Conservation (phyloP, 192 early-diverging fungal species). For the Mortierella claussenii region DNA sequence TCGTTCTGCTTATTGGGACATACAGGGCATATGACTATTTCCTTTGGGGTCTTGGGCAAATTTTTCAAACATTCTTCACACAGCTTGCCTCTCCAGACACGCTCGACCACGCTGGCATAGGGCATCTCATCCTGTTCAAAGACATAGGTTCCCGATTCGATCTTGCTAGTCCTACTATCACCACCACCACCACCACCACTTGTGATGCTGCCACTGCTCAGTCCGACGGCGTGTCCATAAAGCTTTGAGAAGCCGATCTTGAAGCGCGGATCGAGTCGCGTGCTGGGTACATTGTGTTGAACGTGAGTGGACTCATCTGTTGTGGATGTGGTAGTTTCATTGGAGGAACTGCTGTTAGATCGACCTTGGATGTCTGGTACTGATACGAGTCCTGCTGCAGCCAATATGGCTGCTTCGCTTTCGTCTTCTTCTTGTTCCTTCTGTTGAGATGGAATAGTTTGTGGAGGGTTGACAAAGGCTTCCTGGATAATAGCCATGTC, state of each 20-base stretch:
- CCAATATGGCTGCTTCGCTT: not conserved
- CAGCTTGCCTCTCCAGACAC: conserved; percentile 26
- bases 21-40: conserved; percentile 16
- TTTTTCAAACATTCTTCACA: conserved; percentile 36
- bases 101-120: conserved; percentile 30
- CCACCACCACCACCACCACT: not conserved
- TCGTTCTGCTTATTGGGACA: not conserved
- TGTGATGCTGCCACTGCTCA: conserved; percentile 10
- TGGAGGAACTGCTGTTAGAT: not conserved
- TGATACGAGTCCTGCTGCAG: not conserved
- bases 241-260: conserved; percentile 30
- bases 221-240: conserved; percentile 24
- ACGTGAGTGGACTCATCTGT: not conserved
- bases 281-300: not conserved
- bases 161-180: not conserved
- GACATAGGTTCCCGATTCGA: conserved; percentile 31
- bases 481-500: conserved; percentile 11
- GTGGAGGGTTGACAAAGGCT: conserved; percentile 6
- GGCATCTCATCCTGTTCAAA: conserved; percentile 35
- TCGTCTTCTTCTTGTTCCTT: too few species aligned
- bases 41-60: not conserved
- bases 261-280: conserved; percentile 18
- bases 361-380: not conserved
- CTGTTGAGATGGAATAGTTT: too few species aligned
- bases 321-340: not conserved